Evolutionary conservation across 2,329 filamentous ascomycete genomes (phyloP).

Genomic region (Parasarocladium wereldwijsianum): DNA sequence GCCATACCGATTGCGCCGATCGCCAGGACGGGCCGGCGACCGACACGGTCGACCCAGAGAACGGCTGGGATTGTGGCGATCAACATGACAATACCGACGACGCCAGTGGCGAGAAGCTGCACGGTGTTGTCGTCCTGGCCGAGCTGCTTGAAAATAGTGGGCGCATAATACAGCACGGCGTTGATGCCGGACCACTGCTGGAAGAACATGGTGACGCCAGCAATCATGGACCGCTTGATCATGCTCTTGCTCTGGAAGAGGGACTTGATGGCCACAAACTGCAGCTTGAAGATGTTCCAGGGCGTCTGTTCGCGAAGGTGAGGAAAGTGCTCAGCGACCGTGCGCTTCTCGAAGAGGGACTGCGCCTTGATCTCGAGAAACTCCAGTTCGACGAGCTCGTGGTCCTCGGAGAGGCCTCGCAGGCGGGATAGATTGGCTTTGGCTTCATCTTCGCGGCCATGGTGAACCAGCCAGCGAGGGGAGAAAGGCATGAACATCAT

Average conservation of each 20-base stretch:
- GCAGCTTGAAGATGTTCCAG: constrained; percentile 51
- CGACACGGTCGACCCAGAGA: constrained; percentile 48
- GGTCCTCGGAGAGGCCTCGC: constrained; percentile 42
- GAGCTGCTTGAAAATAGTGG: constrained; percentile 52
- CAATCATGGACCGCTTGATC: constrained; percentile 51
- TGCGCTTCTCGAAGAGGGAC: constrained; percentile 61
- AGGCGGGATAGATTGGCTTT: constrained; percentile 47
- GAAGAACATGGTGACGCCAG: constrained; percentile 48
- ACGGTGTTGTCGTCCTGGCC: constrained; percentile 37
- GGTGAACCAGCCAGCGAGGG: constrained; percentile 61
- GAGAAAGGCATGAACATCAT: constrained; percentile 73
- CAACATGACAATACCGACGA: constrained; percentile 59
- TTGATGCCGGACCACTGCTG: constrained; percentile 32
- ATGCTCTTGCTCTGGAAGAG: constrained; percentile 52
- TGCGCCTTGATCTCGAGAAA: constrained; percentile 76
- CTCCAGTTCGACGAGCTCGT: constrained; percentile 59
- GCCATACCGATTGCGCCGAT: constrained; percentile 57
- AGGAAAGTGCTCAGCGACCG: constrained; percentile 52
- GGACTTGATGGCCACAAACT: constrained; percentile 51
- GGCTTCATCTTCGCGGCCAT: constrained; percentile 54
- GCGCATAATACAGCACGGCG: constrained; percentile 55
- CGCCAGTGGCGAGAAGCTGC: constrained; percentile 53
- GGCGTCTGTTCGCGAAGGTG: constrained; percentile 42
- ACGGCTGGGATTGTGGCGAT: constrained; percentile 52
- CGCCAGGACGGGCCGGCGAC: constrained; percentile 46